Base-by-base conservation (phyloP, 169 alveolate genomes). In the Neospora caninum region DNA sequence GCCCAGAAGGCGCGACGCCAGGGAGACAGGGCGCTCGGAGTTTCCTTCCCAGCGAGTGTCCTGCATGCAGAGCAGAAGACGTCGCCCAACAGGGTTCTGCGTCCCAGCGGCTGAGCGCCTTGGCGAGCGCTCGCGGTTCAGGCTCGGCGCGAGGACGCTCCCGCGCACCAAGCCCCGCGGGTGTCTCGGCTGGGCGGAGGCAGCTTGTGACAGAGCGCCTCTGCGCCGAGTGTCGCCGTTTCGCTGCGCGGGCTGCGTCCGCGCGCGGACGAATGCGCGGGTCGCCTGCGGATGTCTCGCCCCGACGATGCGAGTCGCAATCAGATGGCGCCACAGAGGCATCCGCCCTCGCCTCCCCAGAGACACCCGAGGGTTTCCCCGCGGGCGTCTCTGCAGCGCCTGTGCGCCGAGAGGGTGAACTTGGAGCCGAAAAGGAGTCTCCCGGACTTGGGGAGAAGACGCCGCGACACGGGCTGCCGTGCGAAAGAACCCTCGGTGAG, bases 11-110 rank as follows among this genome's bases (percentile, higher is more conserved):
- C 20, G n/a, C 16, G n/a, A 10, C 20, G 34, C 73, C 4, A 1
- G 73, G 31, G 31, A 29, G 34, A 16, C n/a, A n/a, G n/a, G n/a
- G 25, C 73, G 31, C 31, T 29, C 73, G 20, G 34, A 64, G n/a
- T n/a, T 78, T 78, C 45, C 42, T 78, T 10, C 86, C 86, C 9
- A 7, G 1, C 10, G 39, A 78, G 86, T 78, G 86, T n/a, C 86
- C 86, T 0, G 86, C 86, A 25, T 78, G 86, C 86, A n/a, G 13
- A 20, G n/a, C 45, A 78, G 86, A 78, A 78, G 73, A 27, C n/a
- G 73, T 29, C 34, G 73, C 73, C 73, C 73, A 29, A 64, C 25
- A 64, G 73, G 73, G 7, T 64, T 27, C 25, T 1, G 73, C 73
- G 58, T 7, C 31, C 4, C 31, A 4, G 73, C 73, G 73, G 31